Percentiles rank a stretch among this genome's conserved stretches.
phyloP scores from a whole-genome alignment of 352 stramenopile genomes.

The Aphanomyces cochlioides region DNA sequence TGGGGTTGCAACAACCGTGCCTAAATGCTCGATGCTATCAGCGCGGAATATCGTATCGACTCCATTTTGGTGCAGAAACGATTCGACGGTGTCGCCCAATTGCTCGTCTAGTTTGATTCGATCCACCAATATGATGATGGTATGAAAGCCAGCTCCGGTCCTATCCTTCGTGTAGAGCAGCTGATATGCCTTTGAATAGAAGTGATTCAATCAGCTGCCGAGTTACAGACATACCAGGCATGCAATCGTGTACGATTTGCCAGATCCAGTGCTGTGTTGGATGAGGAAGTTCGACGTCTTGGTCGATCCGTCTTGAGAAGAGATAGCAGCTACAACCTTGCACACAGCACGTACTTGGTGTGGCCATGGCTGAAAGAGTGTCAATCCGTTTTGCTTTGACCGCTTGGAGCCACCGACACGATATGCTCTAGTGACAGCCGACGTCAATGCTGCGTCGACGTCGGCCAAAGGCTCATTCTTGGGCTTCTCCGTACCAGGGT shows the following conservation, averaged over 20 bases:
- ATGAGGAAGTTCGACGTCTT: conserved; percentile 45
- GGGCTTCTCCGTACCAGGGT: not conserved
- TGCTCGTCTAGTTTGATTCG: conserved; percentile 83
- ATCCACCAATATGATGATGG: conserved; percentile 70
- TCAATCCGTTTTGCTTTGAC: not conserved
- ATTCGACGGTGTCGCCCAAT: conserved; percentile 63
- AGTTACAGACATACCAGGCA: conserved; percentile 40
- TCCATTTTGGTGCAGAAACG: conserved; percentile 67
- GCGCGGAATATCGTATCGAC: conserved; percentile 67
- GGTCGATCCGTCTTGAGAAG: not conserved
- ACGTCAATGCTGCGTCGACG: not conserved
- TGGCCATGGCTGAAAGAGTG: conserved; percentile 21
- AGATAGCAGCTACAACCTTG: conserved; percentile 21
- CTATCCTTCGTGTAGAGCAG: conserved; percentile 55
- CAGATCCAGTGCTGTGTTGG: conserved; percentile 78
- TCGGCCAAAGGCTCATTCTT: not conserved
- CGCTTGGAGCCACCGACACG: conserved; percentile 20
- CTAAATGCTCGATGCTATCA: conserved; percentile 69
- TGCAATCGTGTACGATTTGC: conserved; percentile 77
- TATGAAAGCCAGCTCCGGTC: conserved; percentile 53
- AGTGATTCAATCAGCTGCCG: not conserved
- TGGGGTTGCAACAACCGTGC: conserved; percentile 40
- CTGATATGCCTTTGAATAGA: conserved; percentile 47
- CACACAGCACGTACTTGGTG: conserved; percentile 26
- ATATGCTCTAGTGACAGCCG: conserved; percentile 18